Percentiles rank a stretch among this genome's conserved stretches.
phyloP scores from a whole-genome alignment of 805 yeast species.

The Metschnikowia proteae region DNA sequence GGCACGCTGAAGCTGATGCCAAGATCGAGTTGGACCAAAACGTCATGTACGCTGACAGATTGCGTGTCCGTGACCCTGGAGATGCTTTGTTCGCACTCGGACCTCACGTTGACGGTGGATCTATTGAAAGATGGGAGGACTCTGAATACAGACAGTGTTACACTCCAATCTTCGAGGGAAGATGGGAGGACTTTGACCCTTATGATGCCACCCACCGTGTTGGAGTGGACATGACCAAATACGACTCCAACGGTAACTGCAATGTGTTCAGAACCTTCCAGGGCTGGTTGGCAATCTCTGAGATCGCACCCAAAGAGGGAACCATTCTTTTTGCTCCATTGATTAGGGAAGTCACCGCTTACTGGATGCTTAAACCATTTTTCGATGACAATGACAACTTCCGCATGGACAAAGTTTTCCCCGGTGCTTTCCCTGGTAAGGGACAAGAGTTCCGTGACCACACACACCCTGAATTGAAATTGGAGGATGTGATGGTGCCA shows the following conservation, averaged over 20 bases:
- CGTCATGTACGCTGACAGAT: constrained; percentile 41
- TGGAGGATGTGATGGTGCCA: constrained; percentile 27
- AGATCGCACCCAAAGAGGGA: constrained; percentile 36
- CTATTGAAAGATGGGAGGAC: constrained; percentile 47
- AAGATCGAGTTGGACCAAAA: constrained; percentile 28
- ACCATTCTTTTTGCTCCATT: constrained; percentile 36
- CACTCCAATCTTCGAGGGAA: constrained; percentile 32
- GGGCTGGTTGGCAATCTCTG: constrained; percentile 42
- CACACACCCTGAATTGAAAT: constrained; percentile 34
- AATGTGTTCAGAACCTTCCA: constrained; percentile 40
- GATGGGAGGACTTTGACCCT: constrained; percentile 44
- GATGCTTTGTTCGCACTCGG: constrained; percentile 27
- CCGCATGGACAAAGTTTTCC: constrained; percentile 31
- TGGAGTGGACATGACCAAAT: constrained; percentile 30
- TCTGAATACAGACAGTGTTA: constrained; percentile 34
- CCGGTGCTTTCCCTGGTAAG: constrained; percentile 37
- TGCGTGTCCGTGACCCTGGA: constrained; percentile 41
- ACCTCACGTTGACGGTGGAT: constrained; percentile 42
- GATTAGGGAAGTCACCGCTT: constrained; percentile 35
- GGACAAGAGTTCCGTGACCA: constrained; percentile 29
- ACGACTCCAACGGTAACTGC: constrained; percentile 25
- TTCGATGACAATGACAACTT: constrained; percentile 32
- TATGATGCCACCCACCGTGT: constrained; percentile 33
- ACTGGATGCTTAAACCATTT: constrained; percentile 39
- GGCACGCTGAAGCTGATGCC: constrained; percentile 26